Evolutionary conservation across 345 rosid species (phyloP), one percentile per base, ranked within the genome.

Genomic region (Syzygium aqueum): DNA sequence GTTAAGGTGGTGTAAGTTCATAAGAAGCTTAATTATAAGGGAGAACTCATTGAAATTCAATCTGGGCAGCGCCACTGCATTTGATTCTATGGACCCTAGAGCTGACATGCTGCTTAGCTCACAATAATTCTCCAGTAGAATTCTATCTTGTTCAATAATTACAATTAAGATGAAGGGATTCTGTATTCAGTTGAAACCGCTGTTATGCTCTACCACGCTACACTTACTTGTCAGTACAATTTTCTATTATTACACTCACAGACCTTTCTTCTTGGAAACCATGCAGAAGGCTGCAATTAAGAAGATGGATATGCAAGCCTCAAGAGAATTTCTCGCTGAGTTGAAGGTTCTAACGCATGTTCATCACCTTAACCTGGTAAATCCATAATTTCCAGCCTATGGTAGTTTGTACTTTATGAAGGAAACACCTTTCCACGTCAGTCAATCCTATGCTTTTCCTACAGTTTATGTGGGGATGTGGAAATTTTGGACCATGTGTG

Each of bases 301-400:
- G 94, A 97, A 95, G 93, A 97, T 97, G 99, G 97, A 97, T 83
- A 96, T 97, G 99, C 95, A 95, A 92, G 98, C 97, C 84, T 91
- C 98, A 1, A 95, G 91, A 91, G 98, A 97, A 91, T 97, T 97
- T 91, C 94, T 95, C 49, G 98, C 98, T n/a, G 99, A 96, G 89
- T 89, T 97, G 87, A 95, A 95, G 91, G 99, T 97, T 90, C 89
- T 96, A 86, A 96, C 99, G 1, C 93, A 93, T 86, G 98, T 97
- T 86, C 99, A 97, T 91, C 99, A 96, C 91, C 94, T 95, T 87
- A 97, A 95, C 93, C 94, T 97, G 98, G 99, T 95, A 94, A 93
- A 85, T 3, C 52, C 56, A 65, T 88, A 0, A 30, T 84, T n/a
- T 51, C 82, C 33, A 25, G 13, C 56, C 37, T 2, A n/a, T 30